Evolutionary conservation across 148 eudicot species (phyloP), one percentile per base, ranked within the genome.

Genomic region (Vaccinium vitisidaea): DNA sequence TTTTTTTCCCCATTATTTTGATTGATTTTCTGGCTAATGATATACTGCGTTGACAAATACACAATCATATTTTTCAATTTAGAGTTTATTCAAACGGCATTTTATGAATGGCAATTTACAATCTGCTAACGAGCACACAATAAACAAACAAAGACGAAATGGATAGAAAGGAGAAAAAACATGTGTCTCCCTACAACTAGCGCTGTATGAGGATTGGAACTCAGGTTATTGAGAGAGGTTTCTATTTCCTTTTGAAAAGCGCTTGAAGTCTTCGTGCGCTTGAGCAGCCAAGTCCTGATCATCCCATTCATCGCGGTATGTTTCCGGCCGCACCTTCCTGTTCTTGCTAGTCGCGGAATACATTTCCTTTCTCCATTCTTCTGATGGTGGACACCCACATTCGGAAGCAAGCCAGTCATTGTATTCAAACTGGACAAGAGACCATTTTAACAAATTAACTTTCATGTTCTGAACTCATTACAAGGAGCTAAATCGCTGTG

Each of bases 321-420:
- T 89, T 83, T 92, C 92, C 0, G 95, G 95, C n/a, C 87, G 87
- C 21, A 39, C 77, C 54, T 58, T 86, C 88, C 56, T 89, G 54
- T 67, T 89, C 61, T 84, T 85, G 61, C 86, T 52, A n/a, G 85
- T 48, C 74, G 77, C 88, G 7, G 39, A 36, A 82, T 88, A 92
- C 95, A 96, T 93, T 49, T 83, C 86, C 89, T 93, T 92, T 90
- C 98, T 92, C 99, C 99, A 96, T 89, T 94, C 97, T 86, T 94
- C 98, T 1, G 86, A 65, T 6, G 86, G 89, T 23, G 88, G 86
- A 50, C 75, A 83, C 16, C 89, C 93, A 27, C 90, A 89, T 86
- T 92, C 82, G 2, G 74, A 77, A 58, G 98, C 98, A 65, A 94
- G 88, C 99, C 99, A 95, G 86, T 94, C 99, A 79, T 87, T 77